Base-by-base conservation (phyloP, 2,329 filamentous ascomycete genomes). In the Paraphoma sp. region DNA sequence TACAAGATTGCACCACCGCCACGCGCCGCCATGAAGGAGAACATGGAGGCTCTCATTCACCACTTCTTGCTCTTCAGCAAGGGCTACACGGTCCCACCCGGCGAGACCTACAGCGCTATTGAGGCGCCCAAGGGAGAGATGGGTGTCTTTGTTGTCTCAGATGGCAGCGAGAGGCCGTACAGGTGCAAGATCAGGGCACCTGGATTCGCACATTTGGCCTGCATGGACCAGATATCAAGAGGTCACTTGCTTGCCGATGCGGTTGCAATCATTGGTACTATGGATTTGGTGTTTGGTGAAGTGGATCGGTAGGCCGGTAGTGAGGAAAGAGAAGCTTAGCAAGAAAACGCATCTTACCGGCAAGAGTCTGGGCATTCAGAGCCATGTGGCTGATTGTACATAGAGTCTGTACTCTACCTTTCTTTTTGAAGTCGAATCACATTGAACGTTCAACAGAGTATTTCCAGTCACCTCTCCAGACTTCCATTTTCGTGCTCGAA, bases 91-190 rank as follows among this genome's bases (percentile, higher is more conserved):
- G 95, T 99, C 4, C 95, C 95, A 43, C 95, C 96, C 7, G 96
- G 95, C 62, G 95, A 99, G 84, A 99, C 95, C 6, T 99, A 99
- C 84, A 93, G 90, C 45, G 94, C 90, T 60, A 99, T 99, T 64
- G 95, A 99, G 84, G 95, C 96, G n/a, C 95, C 95, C 59, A 99
- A 99, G 89, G 95, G 95, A 71, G 95, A 99, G 83, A 99, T 99
- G 95, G 95, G 90, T 77, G 95, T 99, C 44, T 99, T 90, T 77
- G 82, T 99, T 49, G 95, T 99, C 72, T 96, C 91, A 76, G 95
- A 99, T 76, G 95, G 95, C 63, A 95, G 89, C 76, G 95, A 99
- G 86, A 86, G 95, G 74, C 95, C 60, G 1, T 99, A 99, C 83
- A 87, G 96, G 73, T 97, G 95, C 81, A 96, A 97, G 83, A 97